Evolutionary conservation across 2,329 filamentous ascomycete genomes (phyloP), one percentile per base, ranked within the genome.

Genomic region (Neonectria hederae): DNA sequence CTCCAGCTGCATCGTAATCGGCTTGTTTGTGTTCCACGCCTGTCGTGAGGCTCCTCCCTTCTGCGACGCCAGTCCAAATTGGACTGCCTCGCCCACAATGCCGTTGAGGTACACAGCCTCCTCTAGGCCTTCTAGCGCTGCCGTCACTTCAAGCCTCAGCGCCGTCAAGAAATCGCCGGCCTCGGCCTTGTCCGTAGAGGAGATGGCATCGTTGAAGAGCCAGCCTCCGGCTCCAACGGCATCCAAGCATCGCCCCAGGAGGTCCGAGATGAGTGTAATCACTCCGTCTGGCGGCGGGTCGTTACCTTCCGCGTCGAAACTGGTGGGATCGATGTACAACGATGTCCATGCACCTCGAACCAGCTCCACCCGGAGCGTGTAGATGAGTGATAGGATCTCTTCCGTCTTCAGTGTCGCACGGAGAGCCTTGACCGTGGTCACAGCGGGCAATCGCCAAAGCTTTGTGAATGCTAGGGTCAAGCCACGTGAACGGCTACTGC

Each of bases 341-440:
- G 88, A 87, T 0, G 90, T 93, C 92, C 92, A 95, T 32, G 90
- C 89, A 62, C 92, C 92, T 68, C 89, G 87, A 55, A 89, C 87
- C 49, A 95, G 83, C 78, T 94, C 91, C 67, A 90, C 84, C 60
- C 92, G 88, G 30, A 95, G 83, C 6, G 94, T 83, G 69, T 91
- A 87, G 70, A 94, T 90, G 57, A 95, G 84, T 38, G 89, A 89
- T 11, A 93, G 81, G 24, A 91, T 87, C 69, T 94, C 90, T 67
- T 90, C 85, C 3, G 87, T 89, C 52, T 86, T 84, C 64, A 93
- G 86, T 28, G 85, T 85, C 11, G 83, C 82, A 43, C 90, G 88
- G 48, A 95, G 83, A 3, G 87, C 86, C 57, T 85, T 83, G 51
- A 91, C 86, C 45, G 92, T 89, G 1, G 84, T 79, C 0, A 83